Evolutionary conservation across 2,329 filamentous ascomycete species (phyloP), one percentile per base, ranked within the genome.

Genomic region (Atkinsonella hypoxylon): DNA sequence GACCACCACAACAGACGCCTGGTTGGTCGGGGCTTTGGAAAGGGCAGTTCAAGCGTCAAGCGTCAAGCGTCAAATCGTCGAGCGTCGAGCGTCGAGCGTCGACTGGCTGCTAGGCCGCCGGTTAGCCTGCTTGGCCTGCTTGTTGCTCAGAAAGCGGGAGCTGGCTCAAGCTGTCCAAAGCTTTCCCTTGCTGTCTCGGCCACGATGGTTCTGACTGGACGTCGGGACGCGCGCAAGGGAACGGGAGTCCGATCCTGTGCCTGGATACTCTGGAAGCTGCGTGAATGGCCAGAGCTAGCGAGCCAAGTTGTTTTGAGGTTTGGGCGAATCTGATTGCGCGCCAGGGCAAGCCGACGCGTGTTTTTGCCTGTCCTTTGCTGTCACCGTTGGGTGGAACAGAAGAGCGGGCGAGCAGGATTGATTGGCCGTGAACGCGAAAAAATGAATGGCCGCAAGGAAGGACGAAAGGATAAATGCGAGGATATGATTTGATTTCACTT

Each of bases 401-500:
- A 63, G 60, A 59, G 60, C 61, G 60, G 63, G 17, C 45, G 41
- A 31, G 34, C 17, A 18, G n/a, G 60, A 63, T 62, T 73, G 73
- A 76, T 75, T 75, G 73, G 72, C 69, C 68, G 67, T 66, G 51
- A 15, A 42, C 45, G 48, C 49, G 47, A 67, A 64, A 62, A 64
- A 65, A 68, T 38, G 45, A 50, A 52, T 50, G 60, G 58, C 57
- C 55, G 40, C 57, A 51, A 58, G 60, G 63, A 62, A 66, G 63
- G 66, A 68, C 66, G 69, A 70, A 69, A 58, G 53, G n/a, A 39
- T 54, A 64, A 68, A 70, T 71, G 64, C 65, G 64, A 69, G 65
- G 66, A 71, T 66, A 64, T 76, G 73, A 76, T 75, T 75, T 75
- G 74, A 75, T 57, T 56, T 54, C 53, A 54, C 45, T 49, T 40